phyloP scores from a whole-genome alignment of 192 early-diverging fungal genomes.

The Backusella mclennaniae region DNA sequence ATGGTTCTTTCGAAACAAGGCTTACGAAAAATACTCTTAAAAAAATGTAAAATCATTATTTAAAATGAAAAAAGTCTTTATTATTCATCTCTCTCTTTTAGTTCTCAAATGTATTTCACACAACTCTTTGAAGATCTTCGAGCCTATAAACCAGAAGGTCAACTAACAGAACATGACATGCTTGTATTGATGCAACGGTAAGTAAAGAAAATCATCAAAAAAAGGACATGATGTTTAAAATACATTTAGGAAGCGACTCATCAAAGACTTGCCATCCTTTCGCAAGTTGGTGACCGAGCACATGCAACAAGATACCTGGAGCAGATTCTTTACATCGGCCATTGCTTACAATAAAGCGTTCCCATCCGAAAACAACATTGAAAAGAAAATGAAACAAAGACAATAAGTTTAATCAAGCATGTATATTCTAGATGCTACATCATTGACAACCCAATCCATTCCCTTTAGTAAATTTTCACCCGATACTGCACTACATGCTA shows the following conservation, averaged over 20 bases:
- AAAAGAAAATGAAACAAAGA: not conserved
- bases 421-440: slow-evolving; percentile 89
- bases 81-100: not conserved
- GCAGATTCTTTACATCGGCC: not conserved
- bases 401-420: slow-evolving; percentile 52
- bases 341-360: not conserved
- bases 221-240: no score
- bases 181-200: not conserved
- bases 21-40: no score
- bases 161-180: not conserved
- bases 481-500: slow-evolving; percentile 87
- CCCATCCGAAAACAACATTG: not conserved
- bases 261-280: not conserved
- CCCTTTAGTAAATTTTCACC: slow-evolving; percentile 84
- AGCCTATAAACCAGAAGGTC: not conserved
- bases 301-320: not conserved
- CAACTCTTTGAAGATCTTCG: not conserved
- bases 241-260: not conserved
- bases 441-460: slow-evolving; percentile 92
- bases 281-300: not conserved
- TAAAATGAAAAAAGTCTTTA: no score
- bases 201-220: not conserved
- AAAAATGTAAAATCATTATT: no score
- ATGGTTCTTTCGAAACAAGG: no score
- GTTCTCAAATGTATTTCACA: not conserved